These are phyloP conservation scores for Trametes punicea DNA, from an alignment of 768 basidiomycete genomes.

Conservation along the genomic window DNA sequence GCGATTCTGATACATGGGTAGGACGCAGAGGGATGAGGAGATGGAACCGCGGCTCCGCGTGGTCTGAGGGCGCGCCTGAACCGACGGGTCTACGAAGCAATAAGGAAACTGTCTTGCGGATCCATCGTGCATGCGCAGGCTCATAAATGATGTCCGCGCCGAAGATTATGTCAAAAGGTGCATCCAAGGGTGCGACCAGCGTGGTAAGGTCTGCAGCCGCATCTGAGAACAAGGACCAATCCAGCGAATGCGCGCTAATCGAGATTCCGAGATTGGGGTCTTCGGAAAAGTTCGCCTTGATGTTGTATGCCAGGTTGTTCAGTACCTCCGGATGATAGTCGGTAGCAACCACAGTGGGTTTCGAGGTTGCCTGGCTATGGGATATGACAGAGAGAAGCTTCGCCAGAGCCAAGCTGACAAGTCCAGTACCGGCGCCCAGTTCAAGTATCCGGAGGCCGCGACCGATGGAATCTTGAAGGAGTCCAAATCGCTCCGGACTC, in stretches of 20 bases:
- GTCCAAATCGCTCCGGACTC: conserved; percentile 49
- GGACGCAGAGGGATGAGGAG: conserved; percentile 73
- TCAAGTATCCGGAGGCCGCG: conserved; percentile 42
- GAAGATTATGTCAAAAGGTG: conserved; percentile 46
- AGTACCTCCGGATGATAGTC: conserved; percentile 51
- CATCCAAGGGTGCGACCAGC: conserved; percentile 24
- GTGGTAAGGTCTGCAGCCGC: not conserved
- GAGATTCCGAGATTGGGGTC: not conserved
- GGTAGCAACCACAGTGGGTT: conserved; percentile 36
- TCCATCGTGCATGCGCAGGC: conserved; percentile 43
- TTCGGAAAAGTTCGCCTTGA: conserved; percentile 34
- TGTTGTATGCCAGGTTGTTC: conserved; percentile 45
- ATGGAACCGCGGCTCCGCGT: conserved; percentile 47
- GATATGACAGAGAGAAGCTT: conserved; percentile 23
- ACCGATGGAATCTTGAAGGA: conserved; percentile 17
- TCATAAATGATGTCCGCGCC: conserved; percentile 59
- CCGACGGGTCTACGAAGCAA: conserved; percentile 35
- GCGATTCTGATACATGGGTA: conserved; percentile 59
- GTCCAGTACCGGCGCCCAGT: conserved; percentile 56
- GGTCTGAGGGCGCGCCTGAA: conserved; percentile 22
- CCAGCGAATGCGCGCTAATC: conserved; percentile 32
- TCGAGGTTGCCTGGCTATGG: not conserved
- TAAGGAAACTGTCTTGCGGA: conserved; percentile 39
- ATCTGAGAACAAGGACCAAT: conserved; percentile 37
- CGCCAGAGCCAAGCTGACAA: conserved; percentile 43